Conservation (phyloP, 1,284 basidiomycete species). For the Cryptococcus jaspeensis region DNA sequence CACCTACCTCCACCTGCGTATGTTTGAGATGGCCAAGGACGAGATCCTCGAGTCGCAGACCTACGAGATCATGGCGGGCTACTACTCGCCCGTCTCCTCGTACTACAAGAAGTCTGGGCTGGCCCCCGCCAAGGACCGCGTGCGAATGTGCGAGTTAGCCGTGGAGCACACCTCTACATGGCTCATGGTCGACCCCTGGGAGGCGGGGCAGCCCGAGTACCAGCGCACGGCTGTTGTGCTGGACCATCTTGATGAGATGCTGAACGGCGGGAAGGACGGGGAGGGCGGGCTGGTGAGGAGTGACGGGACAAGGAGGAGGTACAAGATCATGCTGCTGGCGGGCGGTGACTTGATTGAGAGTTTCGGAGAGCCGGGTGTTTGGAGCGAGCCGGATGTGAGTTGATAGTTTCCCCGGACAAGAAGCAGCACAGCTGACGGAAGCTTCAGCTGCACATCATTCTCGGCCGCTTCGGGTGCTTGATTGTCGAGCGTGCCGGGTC, state of each 20-base stretch:
- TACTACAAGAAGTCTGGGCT: conserved; percentile 89
- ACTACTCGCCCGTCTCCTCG: conserved; percentile 90
- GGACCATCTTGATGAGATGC: conserved; percentile 91
- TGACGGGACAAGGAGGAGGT: conserved; percentile 48
- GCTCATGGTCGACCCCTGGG: conserved; percentile 94
- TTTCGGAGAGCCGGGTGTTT: conserved; percentile 94
- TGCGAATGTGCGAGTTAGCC: conserved; percentile 83
- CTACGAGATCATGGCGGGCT: conserved; percentile 90
- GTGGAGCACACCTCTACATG: conserved; percentile 62
- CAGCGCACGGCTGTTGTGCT: conserved; percentile 94
- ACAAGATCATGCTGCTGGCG: conserved; percentile 86
- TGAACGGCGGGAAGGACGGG: conserved; percentile 66
- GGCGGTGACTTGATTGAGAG: conserved; percentile 96
- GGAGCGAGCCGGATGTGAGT: conserved; percentile 87
- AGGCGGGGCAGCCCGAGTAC: conserved; percentile 84
- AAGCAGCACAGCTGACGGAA: not conserved
- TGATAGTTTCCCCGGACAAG: not conserved
- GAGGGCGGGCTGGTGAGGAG: conserved; percentile 59
- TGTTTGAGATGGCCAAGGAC: conserved; percentile 99
- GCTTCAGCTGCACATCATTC: conserved; percentile 83
- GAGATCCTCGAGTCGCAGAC: conserved; percentile 88
- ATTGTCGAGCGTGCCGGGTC: conserved; percentile 95
- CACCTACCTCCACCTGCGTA: conserved; percentile 65
- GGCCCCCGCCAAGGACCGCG: conserved; percentile 73
- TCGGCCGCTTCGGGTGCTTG: conserved; percentile 89